Percentiles rank a stretch among this genome's conserved stretches.
These are phyloP conservation scores for Exophiala sp. DNA, from an alignment of 2,329 filamentous ascomycete species.

Conservation along the genomic window DNA sequence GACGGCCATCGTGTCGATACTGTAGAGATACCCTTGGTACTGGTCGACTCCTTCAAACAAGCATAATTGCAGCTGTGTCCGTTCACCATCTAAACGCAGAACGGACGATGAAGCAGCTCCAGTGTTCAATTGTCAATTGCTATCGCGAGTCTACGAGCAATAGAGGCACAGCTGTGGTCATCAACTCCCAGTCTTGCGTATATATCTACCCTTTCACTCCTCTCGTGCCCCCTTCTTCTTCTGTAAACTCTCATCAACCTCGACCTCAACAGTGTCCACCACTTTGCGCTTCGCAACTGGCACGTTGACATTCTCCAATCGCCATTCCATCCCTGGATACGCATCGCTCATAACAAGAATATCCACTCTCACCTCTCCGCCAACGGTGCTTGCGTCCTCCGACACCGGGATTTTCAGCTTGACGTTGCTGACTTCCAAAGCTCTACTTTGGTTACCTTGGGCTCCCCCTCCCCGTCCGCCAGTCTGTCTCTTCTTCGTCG, in stretches of 20 bases:
- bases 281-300: slow-evolving; percentile 31
- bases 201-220: no score
- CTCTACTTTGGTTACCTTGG: slow-evolving; percentile 27
- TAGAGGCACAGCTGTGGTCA: no score
- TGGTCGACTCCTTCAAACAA: no score
- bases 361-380: slow-evolving; percentile 55
- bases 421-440: slow-evolving; percentile 20
- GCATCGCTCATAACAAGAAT: slow-evolving; percentile 77
- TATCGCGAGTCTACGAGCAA: no score
- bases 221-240: slow-evolving; percentile 17
- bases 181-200: no score
- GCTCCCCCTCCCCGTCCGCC: neutral
- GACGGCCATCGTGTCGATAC: no score
- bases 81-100: no score
- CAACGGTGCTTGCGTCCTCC: slow-evolving; percentile 22
- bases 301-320: slow-evolving; percentile 47
- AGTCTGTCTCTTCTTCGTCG: slow-evolving; percentile 17
- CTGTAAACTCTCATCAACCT: slow-evolving; percentile 24
- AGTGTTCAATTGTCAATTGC: no score
- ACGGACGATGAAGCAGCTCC: no score
- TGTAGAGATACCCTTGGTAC: no score
- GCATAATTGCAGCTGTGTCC: no score
- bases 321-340: slow-evolving; percentile 71
- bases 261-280: slow-evolving; percentile 23
- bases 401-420: slow-evolving; percentile 15